Evolutionary conservation across 2,329 filamentous ascomycete genomes (phyloP), one percentile per base, ranked within the genome.

Genomic region (Arthrobotrys musiformis): DNA sequence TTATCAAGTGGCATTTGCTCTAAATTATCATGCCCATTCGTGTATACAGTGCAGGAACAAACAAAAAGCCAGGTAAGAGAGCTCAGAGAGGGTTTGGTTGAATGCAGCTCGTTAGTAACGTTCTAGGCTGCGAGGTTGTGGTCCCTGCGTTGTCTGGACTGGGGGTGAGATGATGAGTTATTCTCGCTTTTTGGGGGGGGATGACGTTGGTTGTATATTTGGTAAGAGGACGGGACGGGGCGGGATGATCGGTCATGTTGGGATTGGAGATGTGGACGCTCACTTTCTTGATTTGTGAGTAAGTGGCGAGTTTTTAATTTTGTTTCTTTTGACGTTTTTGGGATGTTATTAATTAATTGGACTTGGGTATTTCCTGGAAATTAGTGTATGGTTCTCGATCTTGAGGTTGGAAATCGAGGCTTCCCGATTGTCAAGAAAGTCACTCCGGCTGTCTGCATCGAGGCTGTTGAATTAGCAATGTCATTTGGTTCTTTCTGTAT

Each of bases 81-180:
- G 50, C 50, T 56, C 50, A 30, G 24, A 15, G 17, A 11, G 1
- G 19, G 19, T 19, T 2, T n/a, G 37, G 7, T 4, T 40, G 33
- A 13, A 24, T 24, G 24, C 46, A 9, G 46, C 22, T 5, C 9
- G 24, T 19, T 19, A 7, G 6, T 22, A 46, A 19, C 1, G 40
- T 46, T 35, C 28, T 56, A 56, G 50, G 50, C 50, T 56, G 50
- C 50, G 50, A 56, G 50, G 15, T 56, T 56, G 50, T 56, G 50
- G 50, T 56, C 50, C 50, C 50, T 56, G 50, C 50, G 50, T 56
- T 56, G 50, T 19, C 50, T 35, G 28, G n/a, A 33, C 50, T 35
- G 50, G 50, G 48, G 50, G 50, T 35, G 50, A 56, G 50, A 56
- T 56, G 50, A 56, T 56, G 50, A 56, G 50, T 56, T 56, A 56